A percentile compares a stretch with the other conserved stretches of the same genome.
phyloP scores from a whole-genome alignment of 495 filamentous ascomycete species.

The Hypoxylon cercidicola region DNA sequence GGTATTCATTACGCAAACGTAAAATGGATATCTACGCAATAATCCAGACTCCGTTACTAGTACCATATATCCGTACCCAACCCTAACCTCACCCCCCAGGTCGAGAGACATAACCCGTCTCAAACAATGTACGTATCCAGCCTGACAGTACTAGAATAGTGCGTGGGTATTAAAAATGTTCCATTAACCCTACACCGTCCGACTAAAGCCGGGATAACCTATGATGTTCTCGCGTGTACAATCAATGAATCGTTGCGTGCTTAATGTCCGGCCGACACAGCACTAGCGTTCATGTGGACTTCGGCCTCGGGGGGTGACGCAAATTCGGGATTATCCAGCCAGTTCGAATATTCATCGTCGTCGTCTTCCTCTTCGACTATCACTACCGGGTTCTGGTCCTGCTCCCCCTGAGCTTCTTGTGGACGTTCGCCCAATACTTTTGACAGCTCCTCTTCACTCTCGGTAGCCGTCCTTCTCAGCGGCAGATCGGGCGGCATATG shows the following conservation, averaged over 20 bases:
- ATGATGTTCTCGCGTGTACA: not conserved
- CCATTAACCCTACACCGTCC: too few relatives aligned
- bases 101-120: not conserved
- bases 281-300: constrained; percentile 1
- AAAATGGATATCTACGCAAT: not conserved
- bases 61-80: not conserved
- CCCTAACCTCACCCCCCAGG: not conserved
- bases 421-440: not conserved
- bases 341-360: constrained; percentile 42
- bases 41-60: constrained; percentile 3
- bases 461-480: constrained; percentile 10
- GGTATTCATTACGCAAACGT: constrained; percentile 9
- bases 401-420: constrained; percentile 2
- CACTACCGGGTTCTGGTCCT: not conserved
- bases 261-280: constrained; percentile 1
- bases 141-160: too few relatives aligned
- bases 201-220: too few relatives aligned
- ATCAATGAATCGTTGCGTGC: not conserved
- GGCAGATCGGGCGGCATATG: constrained; percentile 19
- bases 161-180: too few relatives aligned
- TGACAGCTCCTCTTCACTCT: not conserved
- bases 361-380: constrained; percentile 23
- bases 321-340: constrained; percentile 42
- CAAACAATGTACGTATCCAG: not conserved
- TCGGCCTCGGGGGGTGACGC: not conserved